Percentiles rank a stretch among this genome's conserved stretches.
phyloP scores from a whole-genome alignment of 352 stramenopile species.

The Achlya hypogyna region DNA sequence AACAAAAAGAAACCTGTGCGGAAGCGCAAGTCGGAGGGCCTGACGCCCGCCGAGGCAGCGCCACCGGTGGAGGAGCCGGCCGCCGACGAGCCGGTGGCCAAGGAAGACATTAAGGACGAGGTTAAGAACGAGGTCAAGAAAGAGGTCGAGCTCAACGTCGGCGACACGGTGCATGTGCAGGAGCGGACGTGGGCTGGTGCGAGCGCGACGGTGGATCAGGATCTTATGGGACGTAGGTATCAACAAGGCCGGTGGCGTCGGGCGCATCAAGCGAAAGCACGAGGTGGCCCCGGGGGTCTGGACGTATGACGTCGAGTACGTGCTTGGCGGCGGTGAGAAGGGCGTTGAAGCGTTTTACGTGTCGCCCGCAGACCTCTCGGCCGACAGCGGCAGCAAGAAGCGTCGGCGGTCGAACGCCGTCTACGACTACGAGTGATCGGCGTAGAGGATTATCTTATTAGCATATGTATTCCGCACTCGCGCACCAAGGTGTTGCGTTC shows the following conservation, averaged over 20 bases:
- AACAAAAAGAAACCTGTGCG: neutral
- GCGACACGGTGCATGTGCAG: slow-evolving; percentile 46
- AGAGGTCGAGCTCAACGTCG: slow-evolving; percentile 36
- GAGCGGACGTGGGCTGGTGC: slow-evolving; percentile 35
- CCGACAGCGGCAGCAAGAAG: neutral
- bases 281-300: slow-evolving; percentile 19
- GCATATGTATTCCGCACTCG: too few relatives aligned
- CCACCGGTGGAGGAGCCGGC: neutral
- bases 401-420: neutral
- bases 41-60: neutral
- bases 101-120: too few relatives aligned
- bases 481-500: too few relatives aligned
- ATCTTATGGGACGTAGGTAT: slow-evolving; percentile 25
- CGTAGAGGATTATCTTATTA: neutral
- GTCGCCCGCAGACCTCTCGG: neutral
- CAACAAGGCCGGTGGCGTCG: slow-evolving; percentile 68
- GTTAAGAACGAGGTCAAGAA: neutral
- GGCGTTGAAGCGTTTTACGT: slow-evolving; percentile 46
- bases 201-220: too few relatives aligned
- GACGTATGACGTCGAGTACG: slow-evolving; percentile 60
- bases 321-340: slow-evolving; percentile 49
- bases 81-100: neutral
- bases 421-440: neutral
- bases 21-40: neutral
- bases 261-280: slow-evolving; percentile 40